Evolutionary conservation across 495 filamentous ascomycete species (phyloP).

Genomic region (Amniculicola lignicola): DNA sequence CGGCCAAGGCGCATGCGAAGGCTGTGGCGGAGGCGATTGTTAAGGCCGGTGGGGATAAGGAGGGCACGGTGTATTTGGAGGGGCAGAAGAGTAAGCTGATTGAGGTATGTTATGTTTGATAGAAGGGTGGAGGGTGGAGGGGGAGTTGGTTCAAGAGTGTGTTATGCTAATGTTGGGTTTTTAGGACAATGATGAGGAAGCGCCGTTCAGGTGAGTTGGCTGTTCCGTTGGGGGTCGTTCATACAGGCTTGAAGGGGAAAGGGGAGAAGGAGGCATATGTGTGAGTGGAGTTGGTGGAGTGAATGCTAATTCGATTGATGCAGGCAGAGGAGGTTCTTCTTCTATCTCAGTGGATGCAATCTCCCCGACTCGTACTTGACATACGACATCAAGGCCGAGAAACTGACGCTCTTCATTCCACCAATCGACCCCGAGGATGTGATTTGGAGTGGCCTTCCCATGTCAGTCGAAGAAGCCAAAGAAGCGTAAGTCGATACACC

Average conservation of each 20-base stretch:
- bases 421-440: conserved; percentile 82
- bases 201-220: conserved; percentile 24
- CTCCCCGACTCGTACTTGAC: conserved; percentile 77
- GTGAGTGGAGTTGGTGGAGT: neutral
- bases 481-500: conserved; percentile 35
- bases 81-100: conserved; percentile 61
- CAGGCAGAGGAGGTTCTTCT: conserved; percentile 89
- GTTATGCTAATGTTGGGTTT: neutral
- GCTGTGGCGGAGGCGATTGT: conserved; percentile 75
- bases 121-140: neutral
- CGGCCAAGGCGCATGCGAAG: conserved; percentile 84
- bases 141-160: neutral
- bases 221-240: neutral
- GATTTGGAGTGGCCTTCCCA: conserved; percentile 92
- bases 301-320: conserved; percentile 2
- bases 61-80: conserved; percentile 80
- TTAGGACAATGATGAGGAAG: conserved; percentile 29
- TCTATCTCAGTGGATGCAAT: conserved; percentile 86
- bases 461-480: conserved; percentile 71
- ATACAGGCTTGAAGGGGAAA: neutral
- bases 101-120: conserved; percentile 30
- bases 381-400: conserved; percentile 69
- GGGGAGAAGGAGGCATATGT: neutral
- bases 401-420: conserved; percentile 88
- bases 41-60: conserved; percentile 54